These are phyloP conservation scores for Fraxinus floribunda DNA, from an alignment of 305 asterid species.

Conservation along the genomic window DNA sequence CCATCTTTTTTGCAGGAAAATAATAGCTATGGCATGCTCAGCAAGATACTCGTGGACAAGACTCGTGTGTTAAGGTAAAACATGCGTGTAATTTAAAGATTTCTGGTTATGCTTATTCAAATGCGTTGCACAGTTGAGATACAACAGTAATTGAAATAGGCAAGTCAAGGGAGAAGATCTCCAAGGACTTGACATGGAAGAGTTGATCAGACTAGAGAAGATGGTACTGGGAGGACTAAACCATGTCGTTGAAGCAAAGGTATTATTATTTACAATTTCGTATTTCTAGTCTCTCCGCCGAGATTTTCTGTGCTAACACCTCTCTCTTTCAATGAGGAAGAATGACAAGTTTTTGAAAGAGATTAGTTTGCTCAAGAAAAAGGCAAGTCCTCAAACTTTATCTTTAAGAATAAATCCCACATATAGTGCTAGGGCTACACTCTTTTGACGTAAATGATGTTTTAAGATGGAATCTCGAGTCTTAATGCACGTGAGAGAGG, in stretches of 20 bases:
- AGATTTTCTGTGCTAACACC: neutral
- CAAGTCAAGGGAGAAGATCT: constrained; percentile 76
- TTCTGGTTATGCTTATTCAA: neutral
- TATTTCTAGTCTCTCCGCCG: neutral
- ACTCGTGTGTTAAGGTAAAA: constrained; percentile 57
- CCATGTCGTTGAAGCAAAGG: constrained; percentile 60
- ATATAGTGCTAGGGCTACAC: neutral
- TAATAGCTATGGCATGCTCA: constrained; percentile 33
- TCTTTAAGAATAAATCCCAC: neutral
- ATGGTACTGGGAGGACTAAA: constrained; percentile 49
- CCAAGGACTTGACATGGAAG: constrained; percentile 58
- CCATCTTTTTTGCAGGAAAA: constrained; percentile 25
- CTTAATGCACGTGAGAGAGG: neutral
- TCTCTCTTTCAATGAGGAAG: constrained; percentile 31
- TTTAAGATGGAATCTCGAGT: neutral
- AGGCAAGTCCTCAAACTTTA: constrained; percentile 40
- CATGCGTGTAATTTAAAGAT: neutral
- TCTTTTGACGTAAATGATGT: neutral
- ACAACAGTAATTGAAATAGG: constrained; percentile 27
- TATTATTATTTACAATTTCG: neutral
- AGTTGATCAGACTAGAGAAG: constrained; percentile 66
- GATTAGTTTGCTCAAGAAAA: constrained; percentile 50
- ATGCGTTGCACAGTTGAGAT: neutral
- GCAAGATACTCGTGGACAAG: constrained; percentile 44
- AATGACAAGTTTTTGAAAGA: constrained; percentile 49